Conservation (phyloP, 2,329 filamentous ascomycete genomes). For the Fusarium vanettenii region DNA sequence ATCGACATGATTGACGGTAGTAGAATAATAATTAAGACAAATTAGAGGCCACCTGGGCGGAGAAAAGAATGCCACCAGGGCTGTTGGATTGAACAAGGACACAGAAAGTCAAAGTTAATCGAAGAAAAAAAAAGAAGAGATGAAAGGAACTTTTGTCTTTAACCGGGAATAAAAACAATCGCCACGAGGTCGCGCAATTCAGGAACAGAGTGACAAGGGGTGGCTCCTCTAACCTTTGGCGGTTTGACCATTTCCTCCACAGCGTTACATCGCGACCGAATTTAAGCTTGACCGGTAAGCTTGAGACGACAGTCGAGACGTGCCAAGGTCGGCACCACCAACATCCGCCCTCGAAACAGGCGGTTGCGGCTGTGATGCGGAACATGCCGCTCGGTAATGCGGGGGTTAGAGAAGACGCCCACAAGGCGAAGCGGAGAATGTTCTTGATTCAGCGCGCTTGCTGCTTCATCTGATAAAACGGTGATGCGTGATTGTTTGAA, state of each 20-base stretch:
- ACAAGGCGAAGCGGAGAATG: neutral
- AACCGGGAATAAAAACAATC: neutral
- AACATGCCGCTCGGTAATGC: neutral
- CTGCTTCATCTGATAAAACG: neutral
- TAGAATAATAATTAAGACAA: neutral
- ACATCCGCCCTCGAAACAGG: neutral
- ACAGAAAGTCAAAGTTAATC: neutral
- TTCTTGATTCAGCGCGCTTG: neutral
- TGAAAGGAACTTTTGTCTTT: neutral
- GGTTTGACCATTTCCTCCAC: neutral
- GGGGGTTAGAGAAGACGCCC: neutral
- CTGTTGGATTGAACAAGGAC: neutral
- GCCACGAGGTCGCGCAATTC: neutral
- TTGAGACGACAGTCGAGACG: conserved; percentile 10
- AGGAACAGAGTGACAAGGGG: conserved; percentile 11
- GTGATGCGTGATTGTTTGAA: neutral
- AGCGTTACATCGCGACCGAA: neutral
- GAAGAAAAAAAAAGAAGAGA: neutral
- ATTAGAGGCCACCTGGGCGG: conserved; percentile 29
- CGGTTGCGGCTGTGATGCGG: neutral
- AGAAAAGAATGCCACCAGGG: conserved; percentile 27
- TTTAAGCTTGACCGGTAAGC: conserved; percentile 5
- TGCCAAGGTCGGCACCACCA: conserved; percentile 6
- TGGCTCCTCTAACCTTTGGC: neutral
- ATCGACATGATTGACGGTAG: conserved; percentile 40